A percentile compares a stretch with the other conserved stretches of the same genome.
Evolutionary conservation across 345 rosid species (phyloP).

Genomic region (Arabidopsis thaliana): DNA sequence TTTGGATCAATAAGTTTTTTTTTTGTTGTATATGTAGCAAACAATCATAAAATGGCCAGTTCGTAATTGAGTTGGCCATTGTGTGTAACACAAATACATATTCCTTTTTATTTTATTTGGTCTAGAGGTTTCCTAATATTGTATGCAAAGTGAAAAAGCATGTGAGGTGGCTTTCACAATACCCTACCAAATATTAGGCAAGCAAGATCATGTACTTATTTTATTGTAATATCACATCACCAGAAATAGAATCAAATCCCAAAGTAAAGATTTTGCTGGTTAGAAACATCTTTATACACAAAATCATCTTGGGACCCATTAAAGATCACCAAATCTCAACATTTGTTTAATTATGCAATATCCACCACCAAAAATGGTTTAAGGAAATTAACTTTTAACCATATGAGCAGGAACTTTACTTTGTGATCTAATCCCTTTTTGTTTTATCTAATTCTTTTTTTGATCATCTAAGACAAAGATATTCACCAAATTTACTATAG

Average conservation of each 20-base stretch:
- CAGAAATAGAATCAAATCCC: slow-evolving; percentile 42
- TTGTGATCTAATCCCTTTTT: not conserved
- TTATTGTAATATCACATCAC: slow-evolving; percentile 34
- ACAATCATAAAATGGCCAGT: slow-evolving; percentile 39
- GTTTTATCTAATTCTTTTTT: no score
- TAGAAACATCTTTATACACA: slow-evolving; percentile 33
- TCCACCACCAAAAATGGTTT: slow-evolving; percentile 18
- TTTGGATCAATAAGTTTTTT: slow-evolving; percentile 1
- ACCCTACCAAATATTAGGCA: slow-evolving; percentile 38
- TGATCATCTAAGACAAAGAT: slow-evolving; percentile 5
- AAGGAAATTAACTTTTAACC: not conserved
- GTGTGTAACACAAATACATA: not conserved
- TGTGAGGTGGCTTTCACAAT: slow-evolving; percentile 42
- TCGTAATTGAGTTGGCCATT: slow-evolving; percentile 37
- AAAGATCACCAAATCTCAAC: slow-evolving; percentile 40
- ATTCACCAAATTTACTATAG: slow-evolving; percentile 17
- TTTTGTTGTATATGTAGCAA: slow-evolving; percentile 33
- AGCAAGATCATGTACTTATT: slow-evolving; percentile 26
- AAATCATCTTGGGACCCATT: slow-evolving; percentile 42
- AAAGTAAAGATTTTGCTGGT: slow-evolving; percentile 33
- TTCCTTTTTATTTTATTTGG: slow-evolving; percentile 2
- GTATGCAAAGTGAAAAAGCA: slow-evolving; percentile 31
- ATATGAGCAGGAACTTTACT: not conserved
- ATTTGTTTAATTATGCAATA: slow-evolving; percentile 15
- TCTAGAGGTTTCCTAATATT: slow-evolving; percentile 12